phyloP scores from a whole-genome alignment of 257 asterid species.

The Solanum clarkiae region DNA sequence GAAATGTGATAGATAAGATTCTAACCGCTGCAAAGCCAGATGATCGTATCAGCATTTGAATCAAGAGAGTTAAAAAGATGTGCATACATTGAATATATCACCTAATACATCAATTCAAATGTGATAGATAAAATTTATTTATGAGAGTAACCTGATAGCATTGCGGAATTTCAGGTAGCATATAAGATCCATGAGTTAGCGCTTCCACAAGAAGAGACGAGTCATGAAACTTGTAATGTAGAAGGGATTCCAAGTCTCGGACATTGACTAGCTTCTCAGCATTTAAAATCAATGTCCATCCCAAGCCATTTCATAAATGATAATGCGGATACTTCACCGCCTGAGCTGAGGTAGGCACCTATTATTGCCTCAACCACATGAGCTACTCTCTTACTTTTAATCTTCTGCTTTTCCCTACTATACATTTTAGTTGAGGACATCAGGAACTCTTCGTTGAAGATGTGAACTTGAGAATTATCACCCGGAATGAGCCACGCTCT shows the following conservation, averaged over 20 bases:
- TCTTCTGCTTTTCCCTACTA: constrained; percentile 7
- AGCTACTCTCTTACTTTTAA: constrained; percentile 50
- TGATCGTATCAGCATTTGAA: no score
- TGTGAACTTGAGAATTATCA: constrained; percentile 9
- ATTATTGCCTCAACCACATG: constrained; percentile 83
- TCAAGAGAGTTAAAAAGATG: no score
- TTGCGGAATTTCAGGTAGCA: constrained; percentile 67
- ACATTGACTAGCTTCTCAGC: constrained; percentile 43
- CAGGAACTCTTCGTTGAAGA: constrained; percentile 18
- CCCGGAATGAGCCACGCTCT: constrained; percentile 67
- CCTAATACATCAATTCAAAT: no score
- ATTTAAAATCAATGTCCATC: constrained; percentile 28
- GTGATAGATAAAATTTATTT: no score
- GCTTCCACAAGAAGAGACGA: constrained; percentile 74
- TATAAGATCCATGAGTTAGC: constrained; percentile 71
- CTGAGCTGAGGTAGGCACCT: constrained; percentile 63
- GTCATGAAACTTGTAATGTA: constrained; percentile 45
- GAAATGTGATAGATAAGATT: no score
- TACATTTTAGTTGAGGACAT: constrained; percentile 23
- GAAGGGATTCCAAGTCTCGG: constrained; percentile 27
- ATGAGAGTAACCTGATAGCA: constrained; percentile 65
- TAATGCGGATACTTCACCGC: constrained; percentile 60
- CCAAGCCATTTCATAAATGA: constrained; percentile 76
- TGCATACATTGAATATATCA: no score
- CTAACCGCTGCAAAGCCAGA: no score